Evolutionary conservation across 495 filamentous ascomycete species (phyloP).

Genomic region (Talaromyces nanjingensis): DNA sequence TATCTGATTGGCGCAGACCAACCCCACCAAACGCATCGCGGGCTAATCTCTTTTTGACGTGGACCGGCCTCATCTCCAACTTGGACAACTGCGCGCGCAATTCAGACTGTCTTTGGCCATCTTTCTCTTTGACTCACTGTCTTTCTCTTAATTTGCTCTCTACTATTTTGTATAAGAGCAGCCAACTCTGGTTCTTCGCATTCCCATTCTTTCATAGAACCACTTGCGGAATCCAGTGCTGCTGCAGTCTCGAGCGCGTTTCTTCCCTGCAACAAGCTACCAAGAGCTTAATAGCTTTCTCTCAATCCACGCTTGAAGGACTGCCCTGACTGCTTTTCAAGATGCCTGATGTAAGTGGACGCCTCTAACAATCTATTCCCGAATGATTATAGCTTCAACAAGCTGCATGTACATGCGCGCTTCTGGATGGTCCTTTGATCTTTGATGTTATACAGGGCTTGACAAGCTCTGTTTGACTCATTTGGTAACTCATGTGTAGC

Average conservation of each 20-base stretch:
- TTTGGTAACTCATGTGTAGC: not conserved
- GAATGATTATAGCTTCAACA: not conserved
- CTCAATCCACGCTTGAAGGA: not conserved
- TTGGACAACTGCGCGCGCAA: slow-evolving; percentile 7
- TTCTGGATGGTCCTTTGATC: not conserved
- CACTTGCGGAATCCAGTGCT: not conserved
- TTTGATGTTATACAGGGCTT: not conserved
- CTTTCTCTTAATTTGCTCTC: not conserved
- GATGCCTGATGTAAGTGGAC: slow-evolving; percentile 41
- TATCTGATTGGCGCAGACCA: not conserved
- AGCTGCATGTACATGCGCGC: not conserved
- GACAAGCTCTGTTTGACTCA: not conserved
- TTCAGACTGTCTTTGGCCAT: slow-evolving; percentile 1
- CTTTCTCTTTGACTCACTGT: not conserved
- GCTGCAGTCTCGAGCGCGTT: not conserved
- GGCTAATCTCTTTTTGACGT: slow-evolving; percentile 9
- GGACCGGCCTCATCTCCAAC: slow-evolving; percentile 7
- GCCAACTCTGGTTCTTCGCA: not conserved
- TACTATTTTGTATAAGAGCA: not conserved
- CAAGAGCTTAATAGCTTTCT: not conserved
- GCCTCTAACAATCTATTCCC: not conserved
- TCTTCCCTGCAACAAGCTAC: not conserved
- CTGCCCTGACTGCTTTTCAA: slow-evolving; percentile 11
- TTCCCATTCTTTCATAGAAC: not conserved
- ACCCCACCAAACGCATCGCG: slow-evolving; percentile 3